A percentile compares a stretch with the other conserved stretches of the same genome.
Evolutionary conservation across 352 stramenopile genomes (phyloP).

Genomic region (Phytopythium chamaehyphon): DNA sequence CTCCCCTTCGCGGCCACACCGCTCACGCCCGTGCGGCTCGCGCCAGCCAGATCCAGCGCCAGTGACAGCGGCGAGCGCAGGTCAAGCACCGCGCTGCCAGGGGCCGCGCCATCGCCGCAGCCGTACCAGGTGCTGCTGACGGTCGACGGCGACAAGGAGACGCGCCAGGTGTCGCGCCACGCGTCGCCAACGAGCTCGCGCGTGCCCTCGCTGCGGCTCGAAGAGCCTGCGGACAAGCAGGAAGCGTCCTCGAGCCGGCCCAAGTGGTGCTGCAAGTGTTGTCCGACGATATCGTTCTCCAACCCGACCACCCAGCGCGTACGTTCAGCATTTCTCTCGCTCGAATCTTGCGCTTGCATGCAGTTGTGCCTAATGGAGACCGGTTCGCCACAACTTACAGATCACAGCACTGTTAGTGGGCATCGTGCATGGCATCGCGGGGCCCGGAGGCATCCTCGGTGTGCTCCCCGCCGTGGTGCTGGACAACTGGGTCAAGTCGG

Average conservation of each 20-base stretch:
- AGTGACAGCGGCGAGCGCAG: neutral
- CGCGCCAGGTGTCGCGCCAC: neutral
- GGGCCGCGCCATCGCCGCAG: neutral
- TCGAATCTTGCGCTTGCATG: neutral
- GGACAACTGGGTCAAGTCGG: slow-evolving; percentile 59
- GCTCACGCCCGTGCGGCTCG: slow-evolving; percentile 10
- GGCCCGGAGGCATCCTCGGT: slow-evolving; percentile 53
- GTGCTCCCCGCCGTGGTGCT: slow-evolving; percentile 85
- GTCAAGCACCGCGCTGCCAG: neutral
- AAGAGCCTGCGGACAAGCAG: neutral
- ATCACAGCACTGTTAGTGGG: slow-evolving; percentile 77
- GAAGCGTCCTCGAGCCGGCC: neutral
- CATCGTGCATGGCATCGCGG: slow-evolving; percentile 81
- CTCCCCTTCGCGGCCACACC: neutral
- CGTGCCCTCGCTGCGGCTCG: slow-evolving; percentile 2
- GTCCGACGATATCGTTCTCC: slow-evolving; percentile 30
- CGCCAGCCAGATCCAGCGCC: neutral
- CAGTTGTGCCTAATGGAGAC: neutral
- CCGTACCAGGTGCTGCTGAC: slow-evolving; percentile 3
- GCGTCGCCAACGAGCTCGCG: slow-evolving; percentile 2
- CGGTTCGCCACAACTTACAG: slow-evolving; percentile 7
- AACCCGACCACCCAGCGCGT: slow-evolving; percentile 51
- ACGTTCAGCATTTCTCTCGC: neutral
- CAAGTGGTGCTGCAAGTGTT: slow-evolving; percentile 22
- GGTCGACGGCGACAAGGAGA: slow-evolving; percentile 1